Conservation (phyloP, 306 rosid species). For the Dryas alaskensis region DNA sequence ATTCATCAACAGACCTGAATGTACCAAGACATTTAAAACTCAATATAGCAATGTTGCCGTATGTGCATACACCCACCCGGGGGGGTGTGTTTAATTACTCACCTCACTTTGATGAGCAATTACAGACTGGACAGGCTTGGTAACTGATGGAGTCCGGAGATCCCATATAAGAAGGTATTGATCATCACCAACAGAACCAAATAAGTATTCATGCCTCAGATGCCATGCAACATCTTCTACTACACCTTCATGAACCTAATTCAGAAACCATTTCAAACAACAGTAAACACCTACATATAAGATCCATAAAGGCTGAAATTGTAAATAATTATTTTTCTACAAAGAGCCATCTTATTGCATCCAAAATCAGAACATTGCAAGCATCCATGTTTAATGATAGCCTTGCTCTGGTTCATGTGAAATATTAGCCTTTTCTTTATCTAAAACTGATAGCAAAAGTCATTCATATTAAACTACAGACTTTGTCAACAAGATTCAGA, state of each 20-base stretch:
- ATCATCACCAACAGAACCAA: slow-evolving; percentile 99
- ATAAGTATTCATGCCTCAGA: slow-evolving; percentile 95
- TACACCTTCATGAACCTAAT: slow-evolving; percentile 91
- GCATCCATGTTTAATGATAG: neutral
- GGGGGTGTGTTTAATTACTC: neutral
- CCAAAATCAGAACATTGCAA: neutral
- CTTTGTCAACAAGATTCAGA: neutral
- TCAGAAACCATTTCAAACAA: slow-evolving; percentile 12
- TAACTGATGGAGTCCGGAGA: slow-evolving; percentile 73
- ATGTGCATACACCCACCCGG: no score
- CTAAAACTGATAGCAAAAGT: neutral
- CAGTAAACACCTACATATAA: neutral
- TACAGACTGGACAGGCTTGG: slow-evolving; percentile 89
- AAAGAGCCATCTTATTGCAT: slow-evolving; percentile 3
- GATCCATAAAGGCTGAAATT: neutral
- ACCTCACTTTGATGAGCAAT: slow-evolving; percentile 98
- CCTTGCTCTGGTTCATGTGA: neutral
- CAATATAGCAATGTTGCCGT: neutral
- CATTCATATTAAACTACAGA: neutral
- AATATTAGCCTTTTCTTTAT: neutral
- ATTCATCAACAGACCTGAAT: neutral
- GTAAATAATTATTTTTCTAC: neutral
- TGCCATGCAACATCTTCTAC: slow-evolving; percentile 99
- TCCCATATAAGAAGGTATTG: slow-evolving; percentile 89
- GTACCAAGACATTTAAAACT: neutral